A percentile compares a stretch with the other conserved stretches of the same genome.
These are phyloP conservation scores for Xylariaceae sp. DNA, from an alignment of 2,329 filamentous ascomycete species.

Conservation along the genomic window DNA sequence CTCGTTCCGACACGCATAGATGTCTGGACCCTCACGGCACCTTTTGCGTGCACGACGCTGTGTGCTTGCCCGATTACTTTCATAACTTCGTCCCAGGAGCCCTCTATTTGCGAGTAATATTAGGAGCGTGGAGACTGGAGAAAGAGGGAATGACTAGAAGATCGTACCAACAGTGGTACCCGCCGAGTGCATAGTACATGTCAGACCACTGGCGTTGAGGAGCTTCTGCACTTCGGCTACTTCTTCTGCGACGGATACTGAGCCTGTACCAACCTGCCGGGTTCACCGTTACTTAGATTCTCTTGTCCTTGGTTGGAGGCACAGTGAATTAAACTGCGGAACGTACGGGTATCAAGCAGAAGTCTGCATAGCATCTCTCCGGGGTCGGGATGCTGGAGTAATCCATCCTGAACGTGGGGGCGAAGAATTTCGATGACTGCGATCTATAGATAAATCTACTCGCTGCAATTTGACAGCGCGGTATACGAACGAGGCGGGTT, in stretches of 20 bases:
- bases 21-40: constrained; percentile 79
- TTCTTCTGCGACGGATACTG: constrained; percentile 71
- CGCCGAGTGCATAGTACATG: constrained; percentile 86
- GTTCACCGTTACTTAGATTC: not conserved
- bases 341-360: constrained; percentile 79
- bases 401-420: constrained; percentile 15
- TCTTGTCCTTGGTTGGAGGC: not conserved
- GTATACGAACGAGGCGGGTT: not conserved
- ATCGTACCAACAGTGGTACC: constrained; percentile 83
- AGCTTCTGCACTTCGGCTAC: constrained; percentile 86
- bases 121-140: no score
- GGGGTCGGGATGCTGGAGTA: constrained; percentile 60
- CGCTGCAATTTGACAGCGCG: not conserved
- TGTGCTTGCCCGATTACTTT: constrained; percentile 82
- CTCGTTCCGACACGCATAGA: constrained; percentile 82
- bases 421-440: not conserved
- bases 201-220: constrained; percentile 74
- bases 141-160: not conserved
- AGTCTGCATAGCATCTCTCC: constrained; percentile 76
- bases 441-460: no score
- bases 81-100: constrained; percentile 86
- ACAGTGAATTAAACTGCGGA: not conserved
- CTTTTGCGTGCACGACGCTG: constrained; percentile 68
- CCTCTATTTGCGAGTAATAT: constrained; percentile 57
- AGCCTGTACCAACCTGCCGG: constrained; percentile 73